Evolutionary conservation across 164 flowering plant genomes (phyloP).

Genomic region (Macadamia integrifolia): DNA sequence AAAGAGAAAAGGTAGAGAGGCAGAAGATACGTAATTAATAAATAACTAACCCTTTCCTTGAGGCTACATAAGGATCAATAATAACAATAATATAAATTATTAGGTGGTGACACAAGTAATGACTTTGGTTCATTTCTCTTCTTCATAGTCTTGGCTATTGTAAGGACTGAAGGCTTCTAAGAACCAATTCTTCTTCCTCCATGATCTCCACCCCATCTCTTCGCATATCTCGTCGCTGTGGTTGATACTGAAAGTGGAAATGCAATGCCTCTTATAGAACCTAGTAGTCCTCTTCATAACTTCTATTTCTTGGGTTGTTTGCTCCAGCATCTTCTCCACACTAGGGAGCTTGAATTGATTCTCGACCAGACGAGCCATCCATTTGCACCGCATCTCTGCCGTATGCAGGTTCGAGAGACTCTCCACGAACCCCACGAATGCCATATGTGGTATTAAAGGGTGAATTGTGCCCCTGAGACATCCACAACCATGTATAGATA

Average conservation of each 20-base stretch:
- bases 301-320: conserved; percentile 51
- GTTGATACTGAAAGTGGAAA: conserved; percentile 78
- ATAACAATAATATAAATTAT: too few species aligned
- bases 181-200: conserved; percentile 81
- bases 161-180: conserved; percentile 78
- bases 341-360: conserved; percentile 69
- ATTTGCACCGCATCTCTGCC: conserved; percentile 72
- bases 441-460: conserved; percentile 88
- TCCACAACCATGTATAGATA: too few species aligned
- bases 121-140: too few species aligned
- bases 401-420: conserved; percentile 77
- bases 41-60: too few species aligned
- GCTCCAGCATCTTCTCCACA: conserved; percentile 56
- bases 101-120: too few species aligned
- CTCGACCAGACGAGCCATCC: conserved; percentile 62
- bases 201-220: conserved; percentile 86
- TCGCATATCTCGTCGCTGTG: conserved; percentile 80
- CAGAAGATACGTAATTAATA: too few species aligned
- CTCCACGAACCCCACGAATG: conserved; percentile 74
- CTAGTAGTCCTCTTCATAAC: conserved; percentile 67
- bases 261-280: conserved; percentile 85
- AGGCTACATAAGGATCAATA: too few species aligned
- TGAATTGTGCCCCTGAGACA: conserved; percentile 80
- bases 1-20: too few species aligned
- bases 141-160: conserved; percentile 56